Percentiles rank a stretch among this genome's conserved stretches.
These are phyloP conservation scores for Aspergillus pseudotamarii DNA, from an alignment of 2,329 filamentous ascomycete species.

Conservation along the genomic window DNA sequence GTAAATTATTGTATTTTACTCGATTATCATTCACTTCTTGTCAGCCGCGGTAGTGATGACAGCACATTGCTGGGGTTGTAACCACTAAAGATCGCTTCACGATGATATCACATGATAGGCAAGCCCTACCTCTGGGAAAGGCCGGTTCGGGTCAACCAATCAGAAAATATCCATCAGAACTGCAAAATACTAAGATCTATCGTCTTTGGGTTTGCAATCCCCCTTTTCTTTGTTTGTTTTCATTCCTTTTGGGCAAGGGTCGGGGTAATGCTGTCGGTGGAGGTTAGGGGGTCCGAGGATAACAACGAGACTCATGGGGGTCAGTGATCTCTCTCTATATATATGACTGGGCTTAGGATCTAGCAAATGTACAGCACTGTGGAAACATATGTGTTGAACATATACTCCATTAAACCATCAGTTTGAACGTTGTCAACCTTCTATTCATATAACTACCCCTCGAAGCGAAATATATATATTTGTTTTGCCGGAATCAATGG, in stretches of 20 bases:
- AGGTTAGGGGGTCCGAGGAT: background rate
- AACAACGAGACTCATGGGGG: background rate
- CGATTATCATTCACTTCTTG: no score
- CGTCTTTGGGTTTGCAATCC: background rate
- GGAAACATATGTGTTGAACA: background rate
- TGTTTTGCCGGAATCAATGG: background rate
- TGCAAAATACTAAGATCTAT: background rate
- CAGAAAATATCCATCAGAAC: background rate
- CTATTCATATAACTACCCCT: background rate
- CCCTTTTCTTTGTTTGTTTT: background rate
- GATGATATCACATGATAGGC: background rate
- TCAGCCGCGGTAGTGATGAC: no score
- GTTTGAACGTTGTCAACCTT: background rate
- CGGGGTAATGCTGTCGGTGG: background rate
- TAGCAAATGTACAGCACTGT: background rate
- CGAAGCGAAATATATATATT: background rate
- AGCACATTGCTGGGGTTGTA: background rate
- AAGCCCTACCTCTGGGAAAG: background rate
- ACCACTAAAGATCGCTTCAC: background rate
- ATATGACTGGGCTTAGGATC: background rate
- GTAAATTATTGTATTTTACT: background rate
- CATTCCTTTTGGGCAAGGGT: background rate
- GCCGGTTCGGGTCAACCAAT: background rate
- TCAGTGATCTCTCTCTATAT: background rate
- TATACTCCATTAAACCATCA: background rate